phyloP scores from a whole-genome alignment of 2,329 filamentous ascomycete genomes.

The Fusarium sp. region DNA sequence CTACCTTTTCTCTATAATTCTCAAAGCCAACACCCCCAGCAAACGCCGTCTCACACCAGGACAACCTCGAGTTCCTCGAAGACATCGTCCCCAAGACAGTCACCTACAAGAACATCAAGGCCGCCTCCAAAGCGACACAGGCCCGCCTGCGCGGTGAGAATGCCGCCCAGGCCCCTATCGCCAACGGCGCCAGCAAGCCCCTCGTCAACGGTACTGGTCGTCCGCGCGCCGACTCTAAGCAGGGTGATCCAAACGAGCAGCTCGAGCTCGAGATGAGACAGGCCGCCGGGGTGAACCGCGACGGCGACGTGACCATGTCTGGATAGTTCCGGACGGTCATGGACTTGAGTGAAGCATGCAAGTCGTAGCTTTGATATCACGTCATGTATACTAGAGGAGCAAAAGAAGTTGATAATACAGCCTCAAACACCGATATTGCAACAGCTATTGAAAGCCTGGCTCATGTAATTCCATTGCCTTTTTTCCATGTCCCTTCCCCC shows the following conservation, averaged over 20 bases:
- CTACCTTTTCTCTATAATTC: neutral
- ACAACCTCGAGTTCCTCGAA: conserved; percentile 94
- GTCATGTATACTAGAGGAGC: neutral
- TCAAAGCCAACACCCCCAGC: conserved; percentile 61
- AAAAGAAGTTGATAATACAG: neutral
- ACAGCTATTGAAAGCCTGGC: conserved; percentile 9
- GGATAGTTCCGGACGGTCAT: conserved; percentile 53
- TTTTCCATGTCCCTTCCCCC: conserved; percentile 16
- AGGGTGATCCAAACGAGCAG: conserved; percentile 63
- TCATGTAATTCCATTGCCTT: conserved; percentile 17
- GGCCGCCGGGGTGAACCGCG: conserved; percentile 51
- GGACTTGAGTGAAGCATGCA: neutral
- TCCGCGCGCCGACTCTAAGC: conserved; percentile 40
- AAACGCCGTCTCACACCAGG: conserved; percentile 85
- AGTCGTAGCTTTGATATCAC: neutral
- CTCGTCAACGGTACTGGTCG: conserved; percentile 47
- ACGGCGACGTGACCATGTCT: conserved; percentile 71
- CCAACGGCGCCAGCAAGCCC: conserved; percentile 46
- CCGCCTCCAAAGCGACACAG: conserved; percentile 64
- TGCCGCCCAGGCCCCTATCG: conserved; percentile 43
- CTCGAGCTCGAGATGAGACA: conserved; percentile 67
- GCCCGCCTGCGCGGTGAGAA: conserved; percentile 58
- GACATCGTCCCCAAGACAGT: conserved; percentile 91
- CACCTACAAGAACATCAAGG: conserved; percentile 83
- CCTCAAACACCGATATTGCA: neutral